Base-by-base conservation (phyloP, 148 eudicot species). In the Silene latifolia region DNA sequence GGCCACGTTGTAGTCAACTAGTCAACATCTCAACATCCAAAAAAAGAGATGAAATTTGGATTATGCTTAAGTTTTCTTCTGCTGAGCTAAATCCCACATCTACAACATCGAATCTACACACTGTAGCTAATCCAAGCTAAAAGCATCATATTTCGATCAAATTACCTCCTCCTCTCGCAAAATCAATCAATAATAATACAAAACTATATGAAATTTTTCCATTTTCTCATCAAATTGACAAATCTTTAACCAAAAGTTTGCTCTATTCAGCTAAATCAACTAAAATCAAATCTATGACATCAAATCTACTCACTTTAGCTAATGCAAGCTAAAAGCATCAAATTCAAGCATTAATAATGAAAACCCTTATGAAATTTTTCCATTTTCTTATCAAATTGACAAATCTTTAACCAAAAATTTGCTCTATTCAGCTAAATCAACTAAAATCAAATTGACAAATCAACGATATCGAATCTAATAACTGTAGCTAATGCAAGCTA, bases 31-130 rank as follows among this genome's bases (percentile, higher is more conserved):
- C 35, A 32, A 32, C 35, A 32, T 32, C 1, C 35, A 32, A 32
- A 11, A 47, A 21, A 12, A 46, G 4, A 48, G 32, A 21, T 1
- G 58, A 12, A 21, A 46, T 5, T 3, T 47, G 44, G 3, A 5
- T 1, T 39, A 39, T 11, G 7, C 57, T 18, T 2, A 63, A 20
- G 1, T 10, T 42, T 67, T 69, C 32, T 47, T 69, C 10, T 46
- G 3, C 73, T 69, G 24, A 70, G 60, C 35, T 14, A 51, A 48
- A 51, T 70, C 73, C 25, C 32, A 70, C 27, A 70, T 23, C 42
- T 69, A 15, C 4, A 12, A 24, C 24, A 7, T 8, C 17, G 35
- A 51, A 15, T 51, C 32, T 47, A 12, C 72, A 46, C 8, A 10
- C 12, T 21, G 51, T 39, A 67, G 13, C 25, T 21, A 44, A 17